Evolutionary conservation across 441 rosid genomes (phyloP).

Genomic region (Iberis amara): DNA sequence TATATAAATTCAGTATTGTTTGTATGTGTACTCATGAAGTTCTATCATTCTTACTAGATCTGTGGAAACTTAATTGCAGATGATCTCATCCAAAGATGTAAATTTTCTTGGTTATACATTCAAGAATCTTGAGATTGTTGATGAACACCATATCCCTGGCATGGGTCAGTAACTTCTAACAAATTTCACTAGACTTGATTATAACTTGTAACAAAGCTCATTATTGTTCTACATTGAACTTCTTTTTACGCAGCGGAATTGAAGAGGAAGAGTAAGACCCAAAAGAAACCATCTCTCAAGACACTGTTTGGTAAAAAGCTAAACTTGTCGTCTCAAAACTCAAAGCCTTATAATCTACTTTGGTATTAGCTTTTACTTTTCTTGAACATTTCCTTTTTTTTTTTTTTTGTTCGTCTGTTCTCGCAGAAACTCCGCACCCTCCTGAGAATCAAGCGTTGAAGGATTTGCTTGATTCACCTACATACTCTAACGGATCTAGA

Average conservation of each 20-base stretch:
- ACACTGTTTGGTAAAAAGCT: slow-evolving; percentile 37
- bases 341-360: not conserved
- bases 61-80: slow-evolving; percentile 34
- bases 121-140: slow-evolving; percentile 52
- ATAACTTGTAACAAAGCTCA: slow-evolving; percentile 7
- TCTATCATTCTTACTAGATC: not conserved
- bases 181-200: not conserved
- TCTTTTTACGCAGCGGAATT: slow-evolving; percentile 32
- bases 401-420: not conserved
- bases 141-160: slow-evolving; percentile 42
- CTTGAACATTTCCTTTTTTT: not conserved
- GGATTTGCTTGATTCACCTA: slow-evolving; percentile 42
- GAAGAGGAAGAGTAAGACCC: slow-evolving; percentile 36
- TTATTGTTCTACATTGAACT: not conserved
- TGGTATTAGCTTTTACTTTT: slow-evolving; percentile 1
- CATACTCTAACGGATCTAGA: slow-evolving; percentile 31
- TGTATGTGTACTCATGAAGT: not conserved
- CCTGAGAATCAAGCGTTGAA: slow-evolving; percentile 32
- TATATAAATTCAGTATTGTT: not conserved
- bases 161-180: slow-evolving; percentile 33
- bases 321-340: not conserved
- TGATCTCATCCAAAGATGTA: slow-evolving; percentile 48
- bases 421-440: slow-evolving; percentile 35
- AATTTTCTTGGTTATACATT: slow-evolving; percentile 56
- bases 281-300: slow-evolving; percentile 43